phyloP scores from a whole-genome alignment of 768 basidiomycete species.

The Tricholoma terreum region DNA sequence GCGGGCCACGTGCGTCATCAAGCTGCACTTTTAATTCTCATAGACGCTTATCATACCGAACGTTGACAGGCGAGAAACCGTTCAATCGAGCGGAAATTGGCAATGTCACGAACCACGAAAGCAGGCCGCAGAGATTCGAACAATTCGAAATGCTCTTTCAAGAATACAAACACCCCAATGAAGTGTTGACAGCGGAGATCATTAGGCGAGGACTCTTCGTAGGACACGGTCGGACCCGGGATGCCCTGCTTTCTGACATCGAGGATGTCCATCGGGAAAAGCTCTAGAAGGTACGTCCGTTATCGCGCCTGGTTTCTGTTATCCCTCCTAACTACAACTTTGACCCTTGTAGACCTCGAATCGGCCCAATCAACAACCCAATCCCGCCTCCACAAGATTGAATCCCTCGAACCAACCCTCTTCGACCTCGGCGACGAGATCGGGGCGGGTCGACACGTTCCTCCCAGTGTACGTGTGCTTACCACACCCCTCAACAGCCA shows the following conservation, averaged over 20 bases:
- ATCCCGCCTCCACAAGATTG: constrained; percentile 52
- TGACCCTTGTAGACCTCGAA: constrained; percentile 38
- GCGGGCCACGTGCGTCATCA: constrained; percentile 35
- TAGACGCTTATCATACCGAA: background rate
- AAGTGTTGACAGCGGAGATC: constrained; percentile 42
- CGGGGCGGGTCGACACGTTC: constrained; percentile 69
- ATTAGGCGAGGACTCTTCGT: constrained; percentile 36
- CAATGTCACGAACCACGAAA: constrained; percentile 25
- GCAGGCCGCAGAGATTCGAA: constrained; percentile 43
- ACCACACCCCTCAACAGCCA: too few relatives aligned
- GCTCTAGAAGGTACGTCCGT: constrained; percentile 34
- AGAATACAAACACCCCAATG: constrained; percentile 46
- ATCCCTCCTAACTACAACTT: background rate
- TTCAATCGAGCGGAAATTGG: constrained; percentile 17
- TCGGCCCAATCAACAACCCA: constrained; percentile 31
- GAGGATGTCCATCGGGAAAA: constrained; percentile 27
- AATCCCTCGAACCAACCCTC: constrained; percentile 69
- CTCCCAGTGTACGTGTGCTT: constrained; percentile 68
- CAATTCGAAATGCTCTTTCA: constrained; percentile 54
- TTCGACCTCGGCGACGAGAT: constrained; percentile 78
- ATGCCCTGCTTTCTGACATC: constrained; percentile 38
- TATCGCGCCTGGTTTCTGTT: background rate
- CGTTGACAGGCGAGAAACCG: constrained; percentile 50
- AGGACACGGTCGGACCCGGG: constrained; percentile 20
- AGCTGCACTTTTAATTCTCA: constrained; percentile 20